Evolutionary conservation across 441 rosid species (phyloP).

Genomic region (Cnidoscolus chayamansa): DNA sequence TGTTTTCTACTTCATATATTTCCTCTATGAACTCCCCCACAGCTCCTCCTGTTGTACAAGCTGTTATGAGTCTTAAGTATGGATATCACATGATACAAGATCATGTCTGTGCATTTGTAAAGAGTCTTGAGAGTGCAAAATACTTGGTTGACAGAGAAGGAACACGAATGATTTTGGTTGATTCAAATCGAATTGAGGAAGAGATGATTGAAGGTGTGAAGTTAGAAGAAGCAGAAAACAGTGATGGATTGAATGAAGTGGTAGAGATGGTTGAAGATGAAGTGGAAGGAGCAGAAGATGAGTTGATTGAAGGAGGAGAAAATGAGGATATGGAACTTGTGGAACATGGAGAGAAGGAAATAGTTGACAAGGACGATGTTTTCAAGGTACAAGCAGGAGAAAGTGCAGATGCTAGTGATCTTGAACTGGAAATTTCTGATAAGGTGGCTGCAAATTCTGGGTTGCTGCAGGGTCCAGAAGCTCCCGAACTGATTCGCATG

Average conservation of each 20-base stretch:
- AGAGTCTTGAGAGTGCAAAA: conserved; percentile 19
- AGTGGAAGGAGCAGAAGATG: conserved; percentile 2
- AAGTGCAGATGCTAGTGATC: neutral
- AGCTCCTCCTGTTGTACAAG: conserved; percentile 20
- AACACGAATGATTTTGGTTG: conserved; percentile 2
- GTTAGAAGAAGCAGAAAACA: conserved; percentile 6
- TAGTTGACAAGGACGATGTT: neutral
- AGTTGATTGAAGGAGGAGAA: neutral
- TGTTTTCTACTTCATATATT: conserved; percentile 31
- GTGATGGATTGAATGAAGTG: conserved; percentile 12
- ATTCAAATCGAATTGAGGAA: conserved; percentile 13
- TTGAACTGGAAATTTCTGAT: conserved; percentile 5
- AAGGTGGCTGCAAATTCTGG: conserved; percentile 14
- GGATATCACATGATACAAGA: conserved; percentile 29
- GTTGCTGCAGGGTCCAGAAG: conserved; percentile 10
- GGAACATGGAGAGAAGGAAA: neutral
- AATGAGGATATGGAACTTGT: neutral
- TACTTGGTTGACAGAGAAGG: conserved; percentile 13
- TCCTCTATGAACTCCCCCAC: conserved; percentile 39
- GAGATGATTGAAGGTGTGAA: conserved; percentile 18
- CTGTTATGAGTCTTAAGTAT: conserved; percentile 22
- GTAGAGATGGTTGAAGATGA: conserved; percentile 9
- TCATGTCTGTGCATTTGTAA: conserved; percentile 17
- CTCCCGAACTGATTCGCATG: conserved; percentile 7
- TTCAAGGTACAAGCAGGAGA: conserved; percentile 2